phyloP scores from a whole-genome alignment of 257 asterid species.

The Nicotiana knightiana region DNA sequence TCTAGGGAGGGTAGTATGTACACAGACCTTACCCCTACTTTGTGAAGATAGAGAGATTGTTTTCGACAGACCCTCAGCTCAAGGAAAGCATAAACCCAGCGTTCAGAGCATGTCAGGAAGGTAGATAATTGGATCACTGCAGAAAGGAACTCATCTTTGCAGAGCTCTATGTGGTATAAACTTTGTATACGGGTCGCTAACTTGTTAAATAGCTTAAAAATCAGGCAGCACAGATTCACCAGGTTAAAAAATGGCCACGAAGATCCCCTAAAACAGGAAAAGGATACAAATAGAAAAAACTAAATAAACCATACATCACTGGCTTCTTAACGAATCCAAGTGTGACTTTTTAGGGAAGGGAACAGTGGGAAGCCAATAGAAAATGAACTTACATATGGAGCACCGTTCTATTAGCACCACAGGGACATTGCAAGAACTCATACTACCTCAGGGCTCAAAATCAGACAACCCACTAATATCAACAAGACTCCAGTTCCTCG shows the following conservation, averaged over 20 bases:
- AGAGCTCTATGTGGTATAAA: background rate
- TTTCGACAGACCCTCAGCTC: too few species aligned
- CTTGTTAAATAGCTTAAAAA: background rate
- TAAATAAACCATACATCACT: background rate
- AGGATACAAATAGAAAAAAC: background rate
- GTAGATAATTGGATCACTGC: background rate
- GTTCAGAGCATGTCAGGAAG: background rate
- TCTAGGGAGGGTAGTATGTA: too few species aligned
- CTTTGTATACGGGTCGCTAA: background rate
- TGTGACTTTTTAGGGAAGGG: background rate
- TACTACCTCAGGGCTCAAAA: background rate
- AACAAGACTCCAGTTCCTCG: conserved; percentile 5
- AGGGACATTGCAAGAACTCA: background rate
- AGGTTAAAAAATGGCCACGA: background rate
- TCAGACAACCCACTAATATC: background rate
- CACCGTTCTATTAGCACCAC: conserved; percentile 1
- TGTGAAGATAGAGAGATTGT: too few species aligned
- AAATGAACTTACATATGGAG: conserved; percentile 6
- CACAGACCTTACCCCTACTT: too few species aligned
- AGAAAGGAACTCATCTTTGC: background rate
- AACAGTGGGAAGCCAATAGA: background rate
- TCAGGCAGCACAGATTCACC: background rate
- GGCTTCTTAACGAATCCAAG: background rate
- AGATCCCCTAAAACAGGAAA: background rate
- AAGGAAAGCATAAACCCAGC: too few species aligned